Evolutionary conservation across 192 early-diverging fungal species (phyloP), one percentile per base, ranked within the genome.

Genomic region (Nowakowskiella sp.): DNA sequence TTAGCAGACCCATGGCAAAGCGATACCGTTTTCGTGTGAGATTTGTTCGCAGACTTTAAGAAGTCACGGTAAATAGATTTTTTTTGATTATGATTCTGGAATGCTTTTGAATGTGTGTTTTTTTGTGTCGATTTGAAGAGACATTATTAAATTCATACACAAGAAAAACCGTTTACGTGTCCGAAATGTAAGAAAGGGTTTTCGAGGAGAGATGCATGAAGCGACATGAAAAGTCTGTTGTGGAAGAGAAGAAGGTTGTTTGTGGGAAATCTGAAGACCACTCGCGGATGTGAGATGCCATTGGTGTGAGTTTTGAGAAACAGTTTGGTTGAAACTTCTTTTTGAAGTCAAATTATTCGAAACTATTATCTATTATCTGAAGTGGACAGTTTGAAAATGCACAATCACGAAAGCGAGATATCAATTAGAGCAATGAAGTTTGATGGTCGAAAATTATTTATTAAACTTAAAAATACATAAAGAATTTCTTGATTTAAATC

Each of bases 161-260:
- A 67, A 31, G 65, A 60, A 30, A 66, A 72, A 49, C 76, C 76
- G 5, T 76, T 66, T 57, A 34, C 31, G 2, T 78, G 76, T 45
- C 42, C 23, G 16, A 58, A 68, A 22, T 78, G 76, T 54, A 49
- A 54, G 9, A 71, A 72, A 33, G 76, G 72, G 16, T 78, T 78
- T 53, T 59, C 66, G 31, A 43, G 76, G 30, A 58, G 68, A 21
- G 76, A 76, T 50, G 73, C 68, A 4, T 53, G 43, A 30, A 58
- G 34, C 53, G 68, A 44, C 76, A 78, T 58, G 76, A 78, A 49
- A 47, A 52, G 68, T 46, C 53, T 19, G 64, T 74, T 5, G 57
- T 36, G 42, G 71, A 71, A 45, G 76, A 72, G 6, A 78, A 78
- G 51, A 73, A 69, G 55, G 71, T 78, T 1, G 67, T 70, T 27